Evolutionary conservation across 306 rosid species (phyloP), one percentile per base, ranked within the genome.

Genomic region (Geum urbanum): DNA sequence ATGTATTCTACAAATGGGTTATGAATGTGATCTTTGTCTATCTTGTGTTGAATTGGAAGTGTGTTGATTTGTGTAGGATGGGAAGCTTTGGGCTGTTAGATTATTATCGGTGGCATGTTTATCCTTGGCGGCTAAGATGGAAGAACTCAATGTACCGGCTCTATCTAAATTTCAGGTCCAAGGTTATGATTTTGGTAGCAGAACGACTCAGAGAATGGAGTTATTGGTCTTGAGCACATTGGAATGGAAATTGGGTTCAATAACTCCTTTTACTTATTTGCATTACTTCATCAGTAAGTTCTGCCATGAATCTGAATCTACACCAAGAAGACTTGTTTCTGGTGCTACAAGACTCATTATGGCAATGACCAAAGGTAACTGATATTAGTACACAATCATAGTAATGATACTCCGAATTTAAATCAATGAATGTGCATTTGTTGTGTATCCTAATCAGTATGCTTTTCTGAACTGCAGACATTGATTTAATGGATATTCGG

Each of bases 41-140:
- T 18, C 6, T 45, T 45, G 16, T 53, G 14, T 43, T 16, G 19
- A 76, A 58, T 9, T 50, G 44, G 63, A 51, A 18, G 40, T 66
- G 41, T 9, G 6, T 19, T 75, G 74, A 19, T 56, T 59, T 63
- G 73, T 75, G 32, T 67, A 94, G 98, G 95, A 78, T 80, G 84
- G 82, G 11, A 81, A 86, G 78, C 62, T 87, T 12, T 94, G 98
- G 98, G 88, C 90, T 64, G 65, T 90, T 74, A 76, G 84, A 70
- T 72, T 94, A 44, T 52, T 88, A 75, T 85, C 95, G 15, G 84
- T 88, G 66, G 96, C 88, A 40, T 90, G 95, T 66, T 78, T 94
- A 77, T 85, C 96, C 8, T 66, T 94, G 62, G 98, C 97, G 39
- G 98, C 96, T 24, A 94, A 94, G 83, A 90, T 94, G 95, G 98